These are phyloP conservation scores for Amylocarpus encephaloides DNA, from an alignment of 2,329 filamentous ascomycete species.

Conservation along the genomic window DNA sequence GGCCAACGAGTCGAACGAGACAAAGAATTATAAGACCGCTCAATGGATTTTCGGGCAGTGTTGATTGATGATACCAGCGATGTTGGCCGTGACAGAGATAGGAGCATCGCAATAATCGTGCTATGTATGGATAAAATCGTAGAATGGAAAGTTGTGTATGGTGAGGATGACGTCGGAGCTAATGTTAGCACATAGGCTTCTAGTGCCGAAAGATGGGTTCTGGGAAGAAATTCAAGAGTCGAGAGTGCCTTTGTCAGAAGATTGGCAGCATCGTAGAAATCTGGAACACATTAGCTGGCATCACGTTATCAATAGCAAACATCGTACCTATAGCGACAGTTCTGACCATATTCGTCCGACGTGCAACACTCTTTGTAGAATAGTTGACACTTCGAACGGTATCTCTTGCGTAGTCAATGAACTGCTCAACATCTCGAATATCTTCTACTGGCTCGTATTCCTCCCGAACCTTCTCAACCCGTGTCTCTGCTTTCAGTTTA, in stretches of 20 bases:
- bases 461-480: slow-evolving; percentile 78
- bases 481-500: slow-evolving; percentile 74
- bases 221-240: slow-evolving; percentile 61
- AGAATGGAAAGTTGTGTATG: slow-evolving; percentile 66
- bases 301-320: neutral
- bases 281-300: slow-evolving; percentile 37
- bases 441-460: slow-evolving; percentile 82
- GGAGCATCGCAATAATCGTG: slow-evolving; percentile 75
- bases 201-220: slow-evolving; percentile 62
- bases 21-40: slow-evolving; percentile 70
- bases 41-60: slow-evolving; percentile 67
- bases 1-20: slow-evolving; percentile 74
- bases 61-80: slow-evolving; percentile 71
- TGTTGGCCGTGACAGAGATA: slow-evolving; percentile 71
- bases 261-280: slow-evolving; percentile 61
- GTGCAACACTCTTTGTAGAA: slow-evolving; percentile 74
- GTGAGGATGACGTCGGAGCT: slow-evolving; percentile 63
- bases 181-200: slow-evolving; percentile 63
- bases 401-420: slow-evolving; percentile 84
- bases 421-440: slow-evolving; percentile 83
- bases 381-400: slow-evolving; percentile 81
- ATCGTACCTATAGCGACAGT: slow-evolving; percentile 54
- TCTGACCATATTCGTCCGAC: slow-evolving; percentile 68
- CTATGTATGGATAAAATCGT: slow-evolving; percentile 74
- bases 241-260: slow-evolving; percentile 47